A percentile compares a stretch with the other conserved stretches of the same genome.
Evolutionary conservation across 441 rosid species (phyloP).

Genomic region (Croton laevigatus): DNA sequence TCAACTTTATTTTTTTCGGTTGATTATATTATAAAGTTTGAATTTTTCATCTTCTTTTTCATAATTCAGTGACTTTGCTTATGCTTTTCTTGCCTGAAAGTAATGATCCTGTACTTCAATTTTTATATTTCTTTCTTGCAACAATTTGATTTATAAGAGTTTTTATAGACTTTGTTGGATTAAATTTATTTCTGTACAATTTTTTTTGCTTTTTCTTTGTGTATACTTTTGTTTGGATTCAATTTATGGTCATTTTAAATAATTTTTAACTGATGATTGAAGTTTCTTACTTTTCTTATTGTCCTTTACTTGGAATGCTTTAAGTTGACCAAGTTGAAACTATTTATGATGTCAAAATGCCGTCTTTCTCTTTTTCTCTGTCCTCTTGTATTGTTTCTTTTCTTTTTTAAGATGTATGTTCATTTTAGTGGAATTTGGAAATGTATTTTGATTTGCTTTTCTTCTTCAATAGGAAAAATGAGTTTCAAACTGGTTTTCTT

Average conservation of each 20-base stretch:
- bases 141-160: neutral
- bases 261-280: neutral
- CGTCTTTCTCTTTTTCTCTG: neutral
- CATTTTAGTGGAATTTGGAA: neutral
- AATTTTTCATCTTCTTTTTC: neutral
- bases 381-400: neutral
- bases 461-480: neutral
- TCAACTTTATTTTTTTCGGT: neutral
- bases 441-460: neutral
- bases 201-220: neutral
- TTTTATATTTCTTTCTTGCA: neutral
- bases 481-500: neutral
- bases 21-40: neutral
- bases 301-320: neutral
- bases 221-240: neutral
- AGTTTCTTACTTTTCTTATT: too few species aligned
- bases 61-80: neutral
- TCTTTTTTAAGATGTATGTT: neutral
- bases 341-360: neutral
- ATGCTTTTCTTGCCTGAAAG: slow-evolving; percentile 6
- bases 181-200: neutral
- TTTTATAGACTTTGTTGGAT: neutral
- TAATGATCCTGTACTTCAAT: neutral
- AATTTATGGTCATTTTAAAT: neutral
- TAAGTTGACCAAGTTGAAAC: neutral